phyloP scores from a whole-genome alignment of 345 rosid genomes.

The Citrus hindsii region DNA sequence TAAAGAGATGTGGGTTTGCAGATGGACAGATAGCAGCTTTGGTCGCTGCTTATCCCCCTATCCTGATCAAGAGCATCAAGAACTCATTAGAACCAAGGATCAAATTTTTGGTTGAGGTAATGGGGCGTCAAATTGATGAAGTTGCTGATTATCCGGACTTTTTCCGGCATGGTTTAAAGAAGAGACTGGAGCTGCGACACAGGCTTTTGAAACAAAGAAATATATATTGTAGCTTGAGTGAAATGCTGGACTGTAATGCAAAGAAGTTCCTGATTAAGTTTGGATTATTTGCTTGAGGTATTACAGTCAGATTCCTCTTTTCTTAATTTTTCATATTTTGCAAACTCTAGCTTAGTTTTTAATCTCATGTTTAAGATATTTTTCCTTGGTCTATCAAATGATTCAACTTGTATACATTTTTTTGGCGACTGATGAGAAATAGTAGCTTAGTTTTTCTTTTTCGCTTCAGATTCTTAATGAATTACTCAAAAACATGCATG shows the following conservation, averaged over 20 bases:
- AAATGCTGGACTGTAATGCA: slow-evolving; percentile 65
- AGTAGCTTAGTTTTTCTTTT: neutral
- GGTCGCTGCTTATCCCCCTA: slow-evolving; percentile 64
- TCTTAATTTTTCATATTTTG: slow-evolving; percentile 15
- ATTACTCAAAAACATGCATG: neutral
- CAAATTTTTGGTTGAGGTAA: slow-evolving; percentile 61
- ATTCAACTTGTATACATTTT: slow-evolving; percentile 11
- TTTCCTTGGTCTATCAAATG: neutral
- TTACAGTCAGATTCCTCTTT: slow-evolving; percentile 1
- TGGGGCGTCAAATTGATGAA: slow-evolving; percentile 66
- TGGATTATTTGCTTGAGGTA: slow-evolving; percentile 36
- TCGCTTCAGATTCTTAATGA: neutral
- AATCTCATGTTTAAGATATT: neutral
- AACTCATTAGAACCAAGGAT: slow-evolving; percentile 71
- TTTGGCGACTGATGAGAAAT: slow-evolving; percentile 14
- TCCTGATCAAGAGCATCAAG: slow-evolving; percentile 61
- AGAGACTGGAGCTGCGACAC: slow-evolving; percentile 54
- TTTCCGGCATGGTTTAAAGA: slow-evolving; percentile 71
- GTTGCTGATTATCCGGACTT: slow-evolving; percentile 56
- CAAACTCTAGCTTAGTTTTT: slow-evolving; percentile 4
- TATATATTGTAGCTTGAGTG: slow-evolving; percentile 60
- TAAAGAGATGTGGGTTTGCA: slow-evolving; percentile 49
- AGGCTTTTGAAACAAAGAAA: slow-evolving; percentile 51
- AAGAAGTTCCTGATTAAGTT: slow-evolving; percentile 57
- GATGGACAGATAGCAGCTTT: slow-evolving; percentile 50